Conservation (phyloP, 257 asterid species). For the Rehmannia glutinosa region DNA sequence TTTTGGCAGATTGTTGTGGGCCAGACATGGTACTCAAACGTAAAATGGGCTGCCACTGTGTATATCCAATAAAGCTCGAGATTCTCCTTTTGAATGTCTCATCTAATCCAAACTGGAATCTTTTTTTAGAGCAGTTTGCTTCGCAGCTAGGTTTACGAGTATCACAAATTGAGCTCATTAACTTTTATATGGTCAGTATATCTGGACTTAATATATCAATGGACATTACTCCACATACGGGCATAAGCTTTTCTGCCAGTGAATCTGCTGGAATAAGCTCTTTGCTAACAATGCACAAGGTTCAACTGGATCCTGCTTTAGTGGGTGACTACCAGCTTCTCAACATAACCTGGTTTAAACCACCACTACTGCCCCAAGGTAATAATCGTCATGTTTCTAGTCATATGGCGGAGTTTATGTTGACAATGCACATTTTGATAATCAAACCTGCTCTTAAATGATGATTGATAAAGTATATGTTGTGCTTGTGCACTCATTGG, state of each 20-base stretch:
- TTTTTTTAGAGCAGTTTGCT: conserved; percentile 74
- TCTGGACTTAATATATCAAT: conserved; percentile 89
- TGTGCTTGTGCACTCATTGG: conserved; percentile 1
- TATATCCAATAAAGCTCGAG: conserved; percentile 81
- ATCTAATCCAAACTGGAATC: conserved; percentile 75
- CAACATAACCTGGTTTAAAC: conserved; percentile 74
- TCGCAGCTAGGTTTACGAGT: conserved; percentile 55
- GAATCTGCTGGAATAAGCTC: conserved; percentile 68
- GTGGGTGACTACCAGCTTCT: conserved; percentile 82
- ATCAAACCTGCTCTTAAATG: neutral
- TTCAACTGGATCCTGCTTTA: conserved; percentile 66
- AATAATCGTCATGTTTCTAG: conserved; percentile 19
- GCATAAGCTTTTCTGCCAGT: conserved; percentile 59
- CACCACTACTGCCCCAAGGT: conserved; percentile 70
- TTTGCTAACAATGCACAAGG: conserved; percentile 57
- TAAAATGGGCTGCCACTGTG: conserved; percentile 79
- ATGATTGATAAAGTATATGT: neutral
- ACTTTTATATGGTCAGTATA: conserved; percentile 71
- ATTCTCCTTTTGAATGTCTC: conserved; percentile 83
- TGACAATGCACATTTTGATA: neutral
- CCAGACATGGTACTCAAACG: conserved; percentile 80
- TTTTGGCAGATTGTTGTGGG: conserved; percentile 80
- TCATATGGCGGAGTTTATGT: neutral
- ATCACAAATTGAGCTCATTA: conserved; percentile 88
- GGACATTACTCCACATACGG: conserved; percentile 81